These are phyloP conservation scores for Mrakia blollopis DNA, from an alignment of 768 basidiomycete genomes.

Conservation along the genomic window DNA sequence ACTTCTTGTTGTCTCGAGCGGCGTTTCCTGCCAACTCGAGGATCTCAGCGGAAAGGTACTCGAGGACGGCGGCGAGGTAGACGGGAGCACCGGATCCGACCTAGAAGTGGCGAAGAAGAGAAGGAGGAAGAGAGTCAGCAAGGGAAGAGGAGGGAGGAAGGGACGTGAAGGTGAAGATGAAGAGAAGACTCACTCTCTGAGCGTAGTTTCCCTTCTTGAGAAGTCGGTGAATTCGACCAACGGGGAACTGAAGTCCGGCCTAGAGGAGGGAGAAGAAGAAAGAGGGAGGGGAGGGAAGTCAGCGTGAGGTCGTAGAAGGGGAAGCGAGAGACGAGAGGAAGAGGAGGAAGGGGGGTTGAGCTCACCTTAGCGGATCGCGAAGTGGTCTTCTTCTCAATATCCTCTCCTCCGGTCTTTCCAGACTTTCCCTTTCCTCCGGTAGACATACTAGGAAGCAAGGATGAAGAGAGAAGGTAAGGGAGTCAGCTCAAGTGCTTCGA, in stretches of 20 bases:
- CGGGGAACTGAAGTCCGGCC: conserved; percentile 60
- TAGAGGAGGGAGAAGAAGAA: background rate
- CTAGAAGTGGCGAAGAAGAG: background rate
- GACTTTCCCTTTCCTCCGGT: conserved; percentile 36
- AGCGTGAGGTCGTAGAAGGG: background rate
- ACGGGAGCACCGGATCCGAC: conserved; percentile 89
- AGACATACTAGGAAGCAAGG: conserved; percentile 14
- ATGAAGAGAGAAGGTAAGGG: background rate
- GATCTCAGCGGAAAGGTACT: conserved; percentile 89
- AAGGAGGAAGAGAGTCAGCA: background rate
- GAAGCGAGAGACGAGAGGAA: background rate
- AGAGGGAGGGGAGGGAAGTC: background rate
- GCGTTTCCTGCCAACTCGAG: conserved; percentile 85
- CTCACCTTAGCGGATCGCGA: conserved; percentile 57
- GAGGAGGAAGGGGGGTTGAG: background rate
- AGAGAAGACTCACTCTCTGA: conserved; percentile 53
- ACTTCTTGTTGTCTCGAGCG: conserved; percentile 91
- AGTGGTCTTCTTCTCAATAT: conserved; percentile 50
- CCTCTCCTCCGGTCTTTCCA: conserved; percentile 47
- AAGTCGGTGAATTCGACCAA: conserved; percentile 83
- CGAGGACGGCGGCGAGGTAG: conserved; percentile 84
- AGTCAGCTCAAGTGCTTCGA: background rate
- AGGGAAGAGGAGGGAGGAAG: background rate
- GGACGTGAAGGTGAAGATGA: background rate
- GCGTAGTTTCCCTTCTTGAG: conserved; percentile 55